phyloP scores from a whole-genome alignment of 805 yeast genomes.

The Wickerhamomyces ciferrii region DNA sequence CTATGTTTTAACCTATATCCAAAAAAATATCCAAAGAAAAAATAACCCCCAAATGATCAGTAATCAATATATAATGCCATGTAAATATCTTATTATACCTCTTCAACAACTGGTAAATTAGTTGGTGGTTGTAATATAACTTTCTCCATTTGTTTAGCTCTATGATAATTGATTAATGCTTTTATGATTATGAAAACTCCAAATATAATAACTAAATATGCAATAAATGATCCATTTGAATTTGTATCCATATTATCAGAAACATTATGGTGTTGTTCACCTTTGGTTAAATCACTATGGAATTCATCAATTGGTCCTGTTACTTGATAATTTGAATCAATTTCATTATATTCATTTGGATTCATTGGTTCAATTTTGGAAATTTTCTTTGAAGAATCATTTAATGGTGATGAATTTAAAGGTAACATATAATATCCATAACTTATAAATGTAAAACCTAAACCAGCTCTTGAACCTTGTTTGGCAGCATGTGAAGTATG shows the following conservation, averaged over 20 bases:
- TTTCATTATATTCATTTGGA: constrained; percentile 50
- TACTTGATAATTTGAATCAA: constrained; percentile 21
- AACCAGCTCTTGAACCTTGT: constrained; percentile 89
- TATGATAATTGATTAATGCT: constrained; percentile 64
- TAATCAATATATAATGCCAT: not conserved
- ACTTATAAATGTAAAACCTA: constrained; percentile 78
- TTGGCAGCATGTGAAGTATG: constrained; percentile 98
- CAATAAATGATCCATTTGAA: constrained; percentile 31
- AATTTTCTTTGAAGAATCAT: constrained; percentile 13
- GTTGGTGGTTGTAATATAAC: constrained; percentile 46
- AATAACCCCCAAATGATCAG: no score
- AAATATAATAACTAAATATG: constrained; percentile 57
- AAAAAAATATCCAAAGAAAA: no score
- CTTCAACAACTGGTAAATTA: constrained; percentile 2
- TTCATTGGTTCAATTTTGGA: constrained; percentile 46
- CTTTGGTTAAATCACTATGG: constrained; percentile 12
- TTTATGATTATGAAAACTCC: constrained; percentile 65
- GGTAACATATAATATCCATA: constrained; percentile 60
- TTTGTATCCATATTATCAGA: constrained; percentile 1
- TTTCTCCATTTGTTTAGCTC: constrained; percentile 74
- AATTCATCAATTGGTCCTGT: constrained; percentile 22
- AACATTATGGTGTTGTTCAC: constrained; percentile 5
- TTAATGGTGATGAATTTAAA: constrained; percentile 22
- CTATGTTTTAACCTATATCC: not conserved
- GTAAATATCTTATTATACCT: constrained; percentile 1